Conservation (phyloP, 352 stramenopile genomes). For the Phytophthora sansomeana region DNA sequence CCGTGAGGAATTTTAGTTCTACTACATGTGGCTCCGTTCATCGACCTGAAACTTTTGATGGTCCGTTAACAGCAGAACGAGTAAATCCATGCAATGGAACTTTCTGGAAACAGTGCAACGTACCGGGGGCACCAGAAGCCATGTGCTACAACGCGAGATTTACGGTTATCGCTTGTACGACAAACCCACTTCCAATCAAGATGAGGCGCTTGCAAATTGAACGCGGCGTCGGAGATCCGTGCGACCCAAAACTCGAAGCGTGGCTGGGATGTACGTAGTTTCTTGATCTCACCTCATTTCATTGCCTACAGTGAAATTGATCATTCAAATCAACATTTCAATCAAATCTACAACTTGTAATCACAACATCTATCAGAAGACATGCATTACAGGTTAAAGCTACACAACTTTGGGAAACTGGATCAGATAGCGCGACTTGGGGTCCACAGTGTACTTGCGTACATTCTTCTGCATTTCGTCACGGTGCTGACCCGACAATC, state of each 20-base stretch:
- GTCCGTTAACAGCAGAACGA: neutral
- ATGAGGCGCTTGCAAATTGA: conserved; percentile 1
- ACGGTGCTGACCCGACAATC: conserved; percentile 64
- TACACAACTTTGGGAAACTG: conserved; percentile 43
- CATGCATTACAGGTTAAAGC: no score
- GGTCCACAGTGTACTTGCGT: conserved; percentile 76
- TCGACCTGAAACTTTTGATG: no score
- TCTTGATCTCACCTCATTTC: no score
- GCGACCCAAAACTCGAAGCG: neutral
- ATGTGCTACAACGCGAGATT: conserved; percentile 9
- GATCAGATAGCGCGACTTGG: conserved; percentile 63
- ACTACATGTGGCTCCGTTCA: no score
- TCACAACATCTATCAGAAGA: no score
- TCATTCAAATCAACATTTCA: no score
- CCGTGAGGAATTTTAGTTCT: no score
- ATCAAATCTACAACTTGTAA: no score
- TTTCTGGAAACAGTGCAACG: conserved; percentile 7
- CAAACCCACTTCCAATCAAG: neutral
- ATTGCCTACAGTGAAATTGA: no score
- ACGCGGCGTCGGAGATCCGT: neutral
- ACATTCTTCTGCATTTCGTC: conserved; percentile 80
- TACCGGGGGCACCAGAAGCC: neutral
- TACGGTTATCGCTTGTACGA: neutral
- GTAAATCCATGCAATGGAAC: conserved; percentile 1
- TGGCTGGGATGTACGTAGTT: neutral